phyloP scores from a whole-genome alignment of 164 flowering plant species.

The Vitis riparia region DNA sequence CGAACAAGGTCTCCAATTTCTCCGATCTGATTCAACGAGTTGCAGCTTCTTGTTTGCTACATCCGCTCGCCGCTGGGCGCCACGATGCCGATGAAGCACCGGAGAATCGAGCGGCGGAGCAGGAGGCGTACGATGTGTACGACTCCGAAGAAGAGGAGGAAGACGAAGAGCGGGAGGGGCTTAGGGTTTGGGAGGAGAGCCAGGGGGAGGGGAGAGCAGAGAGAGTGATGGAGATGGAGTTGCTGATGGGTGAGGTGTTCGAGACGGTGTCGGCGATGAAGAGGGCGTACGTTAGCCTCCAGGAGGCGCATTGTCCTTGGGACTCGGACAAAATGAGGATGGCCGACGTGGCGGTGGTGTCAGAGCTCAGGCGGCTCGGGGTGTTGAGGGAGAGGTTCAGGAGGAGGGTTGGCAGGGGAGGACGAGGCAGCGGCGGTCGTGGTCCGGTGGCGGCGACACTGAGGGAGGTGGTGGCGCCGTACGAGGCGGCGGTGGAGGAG shows the following conservation, averaged over 20 bases:
- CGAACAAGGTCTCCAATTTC: conserved; percentile 63
- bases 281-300: conserved; percentile 69
- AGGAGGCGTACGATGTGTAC: conserved; percentile 3
- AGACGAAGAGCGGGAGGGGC: conserved; percentile 3
- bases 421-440: conserved; percentile 13
- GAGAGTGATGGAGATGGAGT: conserved; percentile 29
- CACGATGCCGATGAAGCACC: conserved; percentile 10
- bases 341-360: conserved; percentile 85
- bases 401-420: conserved; percentile 33
- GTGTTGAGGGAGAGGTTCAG: conserved; percentile 71
- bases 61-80: conserved; percentile 58
- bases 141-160: conserved; percentile 7
- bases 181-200: neutral
- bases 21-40: conserved; percentile 87
- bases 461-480: conserved; percentile 84
- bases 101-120: conserved; percentile 1
- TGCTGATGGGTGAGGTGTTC: conserved; percentile 49
- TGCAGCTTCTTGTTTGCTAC: conserved; percentile 73
- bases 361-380: conserved; percentile 68
- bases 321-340: conserved; percentile 76
- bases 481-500: conserved; percentile 90
- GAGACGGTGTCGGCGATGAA: conserved; percentile 73
- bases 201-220: conserved; percentile 4
- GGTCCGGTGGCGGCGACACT: conserved; percentile 32
- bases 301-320: conserved; percentile 92